These are phyloP conservation scores for Magnaporthiopsis incrustans DNA, from an alignment of 2,329 filamentous ascomycete genomes.

Conservation along the genomic window DNA sequence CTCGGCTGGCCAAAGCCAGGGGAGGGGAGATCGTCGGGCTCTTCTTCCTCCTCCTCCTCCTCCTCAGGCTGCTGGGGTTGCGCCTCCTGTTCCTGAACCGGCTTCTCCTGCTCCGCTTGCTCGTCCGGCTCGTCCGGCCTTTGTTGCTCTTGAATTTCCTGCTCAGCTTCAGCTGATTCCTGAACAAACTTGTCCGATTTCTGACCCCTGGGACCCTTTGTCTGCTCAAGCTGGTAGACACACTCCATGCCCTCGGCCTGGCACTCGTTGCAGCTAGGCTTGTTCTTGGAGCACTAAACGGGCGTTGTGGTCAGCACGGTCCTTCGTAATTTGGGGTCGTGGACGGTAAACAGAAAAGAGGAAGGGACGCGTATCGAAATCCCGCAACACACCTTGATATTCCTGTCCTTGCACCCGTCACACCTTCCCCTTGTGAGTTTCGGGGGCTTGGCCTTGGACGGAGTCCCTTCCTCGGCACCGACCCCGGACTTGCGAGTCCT, in stretches of 20 bases:
- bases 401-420: slow-evolving; percentile 22
- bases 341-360: no score
- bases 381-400: slow-evolving; percentile 18
- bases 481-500: slow-evolving; percentile 2
- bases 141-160: not conserved
- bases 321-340: not conserved
- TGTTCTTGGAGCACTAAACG: slow-evolving; percentile 23
- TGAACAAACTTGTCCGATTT: not conserved
- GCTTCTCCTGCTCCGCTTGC: slow-evolving; percentile 13
- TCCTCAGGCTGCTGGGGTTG: slow-evolving; percentile 6
- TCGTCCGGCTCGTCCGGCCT: not conserved
- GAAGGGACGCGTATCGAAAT: no score
- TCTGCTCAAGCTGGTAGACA: slow-evolving; percentile 10
- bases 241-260: slow-evolving; percentile 9
- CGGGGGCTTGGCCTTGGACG: slow-evolving; percentile 16
- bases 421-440: slow-evolving; percentile 25
- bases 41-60: slow-evolving; percentile 11
- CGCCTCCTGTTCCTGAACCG: slow-evolving; percentile 8
- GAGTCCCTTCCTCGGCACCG: slow-evolving; percentile 1
- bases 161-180: not conserved
- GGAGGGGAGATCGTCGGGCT: slow-evolving; percentile 16
- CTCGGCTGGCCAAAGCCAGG: slow-evolving; percentile 13
- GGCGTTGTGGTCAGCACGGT: not conserved
- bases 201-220: slow-evolving; percentile 2
- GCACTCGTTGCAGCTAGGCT: slow-evolving; percentile 25